Evolutionary conservation across 345 rosid genomes (phyloP), one percentile per base, ranked within the genome.

Genomic region (Populus ilicifolia): DNA sequence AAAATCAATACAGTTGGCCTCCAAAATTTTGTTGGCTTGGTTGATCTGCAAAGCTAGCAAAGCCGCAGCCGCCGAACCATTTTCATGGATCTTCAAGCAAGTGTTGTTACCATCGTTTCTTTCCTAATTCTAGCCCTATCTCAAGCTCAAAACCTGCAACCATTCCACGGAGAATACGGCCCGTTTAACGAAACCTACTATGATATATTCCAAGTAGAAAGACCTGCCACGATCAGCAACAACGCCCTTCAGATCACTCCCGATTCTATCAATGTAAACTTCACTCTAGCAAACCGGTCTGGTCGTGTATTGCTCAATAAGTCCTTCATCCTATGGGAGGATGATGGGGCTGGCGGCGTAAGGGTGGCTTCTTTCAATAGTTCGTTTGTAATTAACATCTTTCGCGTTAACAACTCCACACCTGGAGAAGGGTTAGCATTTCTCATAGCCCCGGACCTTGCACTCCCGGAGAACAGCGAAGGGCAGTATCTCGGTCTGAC

Each of bases 391-490:
- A 73, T 90, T 80, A 89, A 87, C 75, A 71, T 85, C 74, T 83
- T 41, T 46, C 84, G 84, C 2, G 38, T 75, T 43, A 64, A 12
- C 18, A 48, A n/a, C 63, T 23, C 81, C 41, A 20, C 50, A 36
- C 85, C 80, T 0, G 89, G 87, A 0, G 92, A 90, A 70, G 94
- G 94, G 23, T 69, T 88, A 5, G 80, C 89, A 10, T 90, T 88
- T 74, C 52, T 90, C 30, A 86, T 90, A 16, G 79, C 89, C 5
- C 90, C 90, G 2, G 79, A 86, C 35, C 72, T 75, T 25, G 9
- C 1, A 10, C 80, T 84, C 17, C 89, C 89, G 11, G 70, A 30
- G 0, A 78, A 72, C 7, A 90, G 94, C 72, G 20, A 78, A 6
- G 85, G 94, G 0, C 75, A 80, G 74, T 90, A 79, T 72, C 72